Conservation (phyloP, 2,329 filamentous ascomycete species). For the Colletotrichum tabaci region DNA sequence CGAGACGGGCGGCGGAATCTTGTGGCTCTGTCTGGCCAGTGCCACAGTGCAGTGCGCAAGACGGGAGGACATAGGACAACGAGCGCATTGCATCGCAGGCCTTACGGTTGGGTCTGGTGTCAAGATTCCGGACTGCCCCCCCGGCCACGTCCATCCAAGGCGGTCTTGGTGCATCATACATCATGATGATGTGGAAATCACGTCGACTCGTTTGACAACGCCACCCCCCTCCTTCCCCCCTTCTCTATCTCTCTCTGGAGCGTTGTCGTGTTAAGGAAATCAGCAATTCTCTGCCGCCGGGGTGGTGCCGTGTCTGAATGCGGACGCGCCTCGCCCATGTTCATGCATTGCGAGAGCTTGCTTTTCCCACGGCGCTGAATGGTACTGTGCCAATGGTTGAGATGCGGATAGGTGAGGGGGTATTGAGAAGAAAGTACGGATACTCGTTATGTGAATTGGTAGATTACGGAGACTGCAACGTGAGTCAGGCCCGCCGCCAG, state of each 20-base stretch:
- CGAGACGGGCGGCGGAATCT: constrained; percentile 26
- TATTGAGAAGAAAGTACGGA: not conserved
- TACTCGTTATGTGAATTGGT: too few species aligned
- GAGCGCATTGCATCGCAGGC: constrained; percentile 5
- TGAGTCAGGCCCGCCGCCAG: constrained; percentile 26
- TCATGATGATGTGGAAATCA: constrained; percentile 34
- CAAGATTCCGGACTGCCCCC: not conserved
- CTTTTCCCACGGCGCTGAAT: constrained; percentile 28
- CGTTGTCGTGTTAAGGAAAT: not conserved
- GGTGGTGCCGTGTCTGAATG: constrained; percentile 24
- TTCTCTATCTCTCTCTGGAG: not conserved
- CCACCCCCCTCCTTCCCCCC: constrained; percentile 3
- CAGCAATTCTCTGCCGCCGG: constrained; percentile 14
- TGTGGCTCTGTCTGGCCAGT: constrained; percentile 2
- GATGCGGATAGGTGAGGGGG: not conserved
- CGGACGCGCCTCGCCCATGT: constrained; percentile 15
- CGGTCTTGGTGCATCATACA: constrained; percentile 2
- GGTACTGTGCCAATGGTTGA: constrained; percentile 6
- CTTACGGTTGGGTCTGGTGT: not conserved
- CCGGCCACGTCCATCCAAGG: not conserved
- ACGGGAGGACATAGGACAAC: too few species aligned
- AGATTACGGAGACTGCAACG: constrained; percentile 2
- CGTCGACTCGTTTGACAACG: not conserved
- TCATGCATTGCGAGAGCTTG: constrained; percentile 24
- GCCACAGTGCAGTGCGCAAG: not conserved